Percentiles rank a stretch among this genome's conserved stretches.
Conservation (phyloP, 306 rosid species). For the Carpinus viminea region DNA sequence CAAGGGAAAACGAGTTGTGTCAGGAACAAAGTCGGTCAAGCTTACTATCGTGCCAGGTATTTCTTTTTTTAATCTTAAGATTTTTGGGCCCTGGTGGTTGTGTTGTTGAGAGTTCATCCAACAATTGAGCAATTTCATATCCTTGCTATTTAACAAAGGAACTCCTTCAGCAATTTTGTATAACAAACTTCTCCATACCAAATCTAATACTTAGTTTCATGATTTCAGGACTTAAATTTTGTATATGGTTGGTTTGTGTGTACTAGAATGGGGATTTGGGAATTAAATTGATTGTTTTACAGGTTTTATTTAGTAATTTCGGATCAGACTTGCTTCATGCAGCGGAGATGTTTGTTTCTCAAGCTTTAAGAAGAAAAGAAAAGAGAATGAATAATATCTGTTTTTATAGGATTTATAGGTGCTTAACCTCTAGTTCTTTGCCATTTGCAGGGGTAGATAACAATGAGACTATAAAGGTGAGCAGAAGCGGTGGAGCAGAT, state of each 20-base stretch:
- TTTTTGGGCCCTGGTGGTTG: neutral
- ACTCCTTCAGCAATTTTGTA: neutral
- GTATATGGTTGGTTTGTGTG: neutral
- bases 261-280: neutral
- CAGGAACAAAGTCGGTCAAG: conserved; percentile 64
- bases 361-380: neutral
- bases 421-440: conserved; percentile 17
- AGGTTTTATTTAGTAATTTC: neutral
- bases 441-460: conserved; percentile 69
- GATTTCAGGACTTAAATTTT: neutral
- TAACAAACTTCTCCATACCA: neutral
- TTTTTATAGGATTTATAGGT: conserved; percentile 6
- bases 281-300: neutral
- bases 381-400: neutral
- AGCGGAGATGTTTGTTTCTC: neutral
- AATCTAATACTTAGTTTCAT: neutral
- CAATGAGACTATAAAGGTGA: conserved; percentile 60
- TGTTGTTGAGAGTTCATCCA: neutral
- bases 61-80: neutral
- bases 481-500: conserved; percentile 83
- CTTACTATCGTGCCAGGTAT: conserved; percentile 69
- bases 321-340: neutral
- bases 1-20: conserved; percentile 62
- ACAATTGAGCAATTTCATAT: neutral
- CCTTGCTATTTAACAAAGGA: neutral